Base-by-base conservation (phyloP, 2,329 filamentous ascomycete genomes). In the Fusarium gaditjirri region DNA sequence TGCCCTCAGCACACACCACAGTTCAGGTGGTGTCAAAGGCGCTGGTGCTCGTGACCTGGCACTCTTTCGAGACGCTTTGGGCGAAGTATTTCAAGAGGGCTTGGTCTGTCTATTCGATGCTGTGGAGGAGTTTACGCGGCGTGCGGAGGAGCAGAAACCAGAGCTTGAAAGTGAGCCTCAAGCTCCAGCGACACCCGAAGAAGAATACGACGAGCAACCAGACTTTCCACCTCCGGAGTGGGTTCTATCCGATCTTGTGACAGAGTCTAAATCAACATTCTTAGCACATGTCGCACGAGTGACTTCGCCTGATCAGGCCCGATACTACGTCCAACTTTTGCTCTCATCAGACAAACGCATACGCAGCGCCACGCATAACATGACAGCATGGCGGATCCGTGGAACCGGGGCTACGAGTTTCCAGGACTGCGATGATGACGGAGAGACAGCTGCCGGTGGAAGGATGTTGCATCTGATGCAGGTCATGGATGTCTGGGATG, bases 371-470 rank as follows among this genome's bases (percentile, higher is more conserved):
- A 94, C 95, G 67, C 96, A 99, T 81, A 98, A 98, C 81, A 98
- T 99, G 78, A 95, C 92, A 25, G 95, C 95, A 3, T 98, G 94
- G 93, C 89, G 96, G 16, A 95, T 98, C 60, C 89, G 88, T 35
- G 89, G 88, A 0, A 78, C 82, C 1, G 83, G 84, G 84, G 62
- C 83, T 82, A 71, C 86, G 55, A 84, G 84, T 33, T 94, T 91
- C 74, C 95, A 98, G 81, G 96, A 99, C 82, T 98, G 92, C 78
- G 93, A 99, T 77, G 96, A 99, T 77, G 96, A 99, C 80, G 96
- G 96, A 5, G 96, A 99, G 86, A 93, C 93, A 31, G 96, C 96
- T 10, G 96, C 96, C 0, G 96, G 96, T 2, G 91, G 92, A 0
- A 87, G 96, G 44, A 82, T 99, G 78, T 82, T 98, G 67, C 94